Evolutionary conservation across 352 stramenopile genomes (phyloP), one percentile per base, ranked within the genome.

Genomic region (Peronosclerospora sorghi): DNA sequence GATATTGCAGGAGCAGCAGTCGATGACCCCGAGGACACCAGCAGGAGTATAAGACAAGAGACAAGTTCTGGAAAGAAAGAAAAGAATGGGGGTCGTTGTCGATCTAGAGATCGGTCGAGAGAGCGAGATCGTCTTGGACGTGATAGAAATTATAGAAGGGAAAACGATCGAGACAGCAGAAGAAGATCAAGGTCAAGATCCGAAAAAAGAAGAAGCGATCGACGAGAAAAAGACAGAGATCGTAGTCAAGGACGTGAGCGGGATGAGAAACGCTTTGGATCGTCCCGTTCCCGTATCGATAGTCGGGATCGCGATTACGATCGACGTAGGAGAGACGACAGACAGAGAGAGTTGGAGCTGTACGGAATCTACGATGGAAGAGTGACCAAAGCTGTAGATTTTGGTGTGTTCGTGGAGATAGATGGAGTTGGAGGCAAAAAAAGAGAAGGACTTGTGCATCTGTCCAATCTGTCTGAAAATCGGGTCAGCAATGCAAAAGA

Each of bases 321-420:
- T 19, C 49, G 49, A 28, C 43, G 46, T 32, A 36, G 26, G 28
- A 40, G 49, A 10, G 62, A 64, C 35, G 18, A 72, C 45, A 52
- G 51, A 48, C 30, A 55, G 41, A 27, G 59, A 8, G 51, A 73
- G 21, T 36, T 94, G 19, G 76, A 97, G 56, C 55, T 98, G 24
- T 96, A 98, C 63, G 63, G 73, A 28, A 98, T 98, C 51, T 98
- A 98, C 54, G 73, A 91, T 26, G 96, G 88, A 14, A 74, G 65
- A 7, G 89, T 99, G 13, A 76, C 71, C 45, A 97, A 97, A 50
- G 70, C 96, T 18, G 91, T 98, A 62, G 94, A 99, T 48, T 98
- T 98, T 83, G 96, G 96, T 7, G 80, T 95, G 17, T 97, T 98
- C 64, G 91, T 99, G 3, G 92, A 97, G 54, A 66, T 98, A 19